Conservation (phyloP, 768 basidiomycete genomes). For the Phanerochaete carnosa region DNA sequence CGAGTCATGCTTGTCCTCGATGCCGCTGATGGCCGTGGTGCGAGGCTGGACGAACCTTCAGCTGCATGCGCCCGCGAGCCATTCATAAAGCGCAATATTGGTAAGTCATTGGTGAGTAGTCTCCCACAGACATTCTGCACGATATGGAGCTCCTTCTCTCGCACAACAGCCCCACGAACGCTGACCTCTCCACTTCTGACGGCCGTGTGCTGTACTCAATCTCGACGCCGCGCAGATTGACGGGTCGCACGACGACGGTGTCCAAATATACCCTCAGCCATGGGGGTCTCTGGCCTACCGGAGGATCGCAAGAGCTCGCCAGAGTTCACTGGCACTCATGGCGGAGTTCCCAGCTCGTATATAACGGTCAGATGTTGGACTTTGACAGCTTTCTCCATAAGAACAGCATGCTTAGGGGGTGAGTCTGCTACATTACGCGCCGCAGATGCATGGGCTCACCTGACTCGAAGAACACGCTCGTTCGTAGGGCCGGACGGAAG, state of each 20-base stretch:
- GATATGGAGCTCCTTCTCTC: neutral
- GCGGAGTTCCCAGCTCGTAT: slow-evolving; percentile 4
- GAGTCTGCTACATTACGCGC: neutral
- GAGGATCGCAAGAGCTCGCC: slow-evolving; percentile 2
- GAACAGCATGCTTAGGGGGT: neutral
- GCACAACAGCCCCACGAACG: neutral
- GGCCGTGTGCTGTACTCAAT: neutral
- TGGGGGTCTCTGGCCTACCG: neutral
- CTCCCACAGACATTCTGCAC: neutral
- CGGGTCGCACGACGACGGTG: neutral
- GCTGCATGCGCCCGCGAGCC: neutral
- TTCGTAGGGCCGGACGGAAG: slow-evolving; percentile 8
- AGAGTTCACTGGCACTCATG: slow-evolving; percentile 8
- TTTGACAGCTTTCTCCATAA: neutral
- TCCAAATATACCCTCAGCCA: neutral
- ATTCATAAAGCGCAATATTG: neutral
- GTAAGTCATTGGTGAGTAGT: too few relatives aligned
- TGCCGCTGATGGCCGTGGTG: neutral
- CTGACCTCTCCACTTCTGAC: neutral
- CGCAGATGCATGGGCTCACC: neutral
- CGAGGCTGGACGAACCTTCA: neutral
- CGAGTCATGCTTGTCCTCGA: neutral
- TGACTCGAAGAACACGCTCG: neutral
- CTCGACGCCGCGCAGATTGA: neutral
- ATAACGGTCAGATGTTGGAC: slow-evolving; percentile 1